A percentile compares a stretch with the other conserved stretches of the same genome.
Conservation (phyloP, 31 red algal species). For the Porphyra umbilicalis region DNA sequence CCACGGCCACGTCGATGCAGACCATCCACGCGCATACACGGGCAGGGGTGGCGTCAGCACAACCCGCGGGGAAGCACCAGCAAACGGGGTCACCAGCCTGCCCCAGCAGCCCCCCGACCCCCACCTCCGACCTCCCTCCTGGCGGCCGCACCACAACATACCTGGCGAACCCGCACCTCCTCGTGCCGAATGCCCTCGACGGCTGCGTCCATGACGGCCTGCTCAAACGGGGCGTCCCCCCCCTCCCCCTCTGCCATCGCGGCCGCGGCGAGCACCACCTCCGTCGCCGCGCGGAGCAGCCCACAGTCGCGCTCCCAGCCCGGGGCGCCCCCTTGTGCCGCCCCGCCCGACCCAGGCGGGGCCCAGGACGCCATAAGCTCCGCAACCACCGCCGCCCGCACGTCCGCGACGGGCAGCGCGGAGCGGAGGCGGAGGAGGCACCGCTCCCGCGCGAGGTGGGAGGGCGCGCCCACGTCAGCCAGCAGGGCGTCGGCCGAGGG, state of each 20-base stretch:
- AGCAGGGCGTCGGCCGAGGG: not conserved
- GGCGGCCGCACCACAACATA: not conserved
- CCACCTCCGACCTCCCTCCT: not conserved
- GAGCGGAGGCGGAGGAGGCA: not conserved
- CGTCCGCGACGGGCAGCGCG: not conserved
- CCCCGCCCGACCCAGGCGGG: not conserved
- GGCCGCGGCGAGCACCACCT: not conserved
- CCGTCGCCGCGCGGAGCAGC: not conserved
- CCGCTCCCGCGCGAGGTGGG: not conserved
- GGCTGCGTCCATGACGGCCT: not conserved
- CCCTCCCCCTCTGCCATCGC: not conserved
- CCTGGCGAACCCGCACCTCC: constrained; percentile 38
- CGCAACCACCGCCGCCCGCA: not conserved
- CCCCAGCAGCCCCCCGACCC: no score
- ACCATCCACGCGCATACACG: no score
- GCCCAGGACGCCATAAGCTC: not conserved
- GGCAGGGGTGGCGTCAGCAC: no score
- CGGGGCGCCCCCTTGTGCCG: not conserved
- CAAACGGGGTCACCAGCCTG: no score
- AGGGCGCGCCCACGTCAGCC: not conserved
- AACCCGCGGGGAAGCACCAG: no score
- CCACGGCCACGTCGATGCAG: no score
- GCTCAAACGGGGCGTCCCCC: not conserved
- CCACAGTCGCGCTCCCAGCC: not conserved
- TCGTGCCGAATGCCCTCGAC: constrained; percentile 14